Percentiles rank a stretch among this genome's conserved stretches.
phyloP scores from a whole-genome alignment of 768 basidiomycete genomes.

The Pleurotus pulmonarius region DNA sequence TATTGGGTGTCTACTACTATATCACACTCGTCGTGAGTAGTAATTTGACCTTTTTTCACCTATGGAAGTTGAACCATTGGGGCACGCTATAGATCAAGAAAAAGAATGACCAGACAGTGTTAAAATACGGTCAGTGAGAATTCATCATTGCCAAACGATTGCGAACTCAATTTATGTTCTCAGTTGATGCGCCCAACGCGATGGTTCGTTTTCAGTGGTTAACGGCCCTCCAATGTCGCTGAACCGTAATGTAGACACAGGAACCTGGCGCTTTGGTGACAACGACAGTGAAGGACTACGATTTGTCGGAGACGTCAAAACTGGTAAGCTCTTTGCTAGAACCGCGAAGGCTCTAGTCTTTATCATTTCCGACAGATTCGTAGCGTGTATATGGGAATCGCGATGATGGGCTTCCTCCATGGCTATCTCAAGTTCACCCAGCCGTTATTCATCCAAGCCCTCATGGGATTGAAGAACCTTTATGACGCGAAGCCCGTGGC shows the following conservation, averaged over 20 bases:
- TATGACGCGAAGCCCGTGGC: conserved; percentile 84
- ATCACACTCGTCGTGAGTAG: conserved; percentile 65
- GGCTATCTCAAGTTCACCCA: conserved; percentile 94
- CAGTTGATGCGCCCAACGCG: conserved; percentile 72
- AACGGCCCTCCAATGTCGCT: neutral
- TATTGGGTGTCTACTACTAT: conserved; percentile 78
- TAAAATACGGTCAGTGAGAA: conserved; percentile 80
- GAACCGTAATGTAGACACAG: conserved; percentile 35
- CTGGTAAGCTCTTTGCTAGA: conserved; percentile 39
- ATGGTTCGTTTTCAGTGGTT: conserved; percentile 51
- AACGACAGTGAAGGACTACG: conserved; percentile 94
- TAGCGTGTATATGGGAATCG: conserved; percentile 67
- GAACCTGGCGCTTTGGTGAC: conserved; percentile 74
- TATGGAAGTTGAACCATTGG: conserved; percentile 7
- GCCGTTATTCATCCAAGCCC: conserved; percentile 90
- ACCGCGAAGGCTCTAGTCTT: too few species aligned
- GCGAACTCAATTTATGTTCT: neutral
- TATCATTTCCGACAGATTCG: conserved; percentile 41
- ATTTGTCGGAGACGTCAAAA: conserved; percentile 85
- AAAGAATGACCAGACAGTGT: conserved; percentile 93
- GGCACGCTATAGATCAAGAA: conserved; percentile 64
- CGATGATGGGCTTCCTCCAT: conserved; percentile 92
- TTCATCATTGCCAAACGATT: neutral
- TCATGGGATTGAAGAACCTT: conserved; percentile 92
- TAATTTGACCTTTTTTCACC: neutral